These are phyloP conservation scores for Solanum neorickii DNA, from an alignment of 257 asterid species.

Conservation along the genomic window DNA sequence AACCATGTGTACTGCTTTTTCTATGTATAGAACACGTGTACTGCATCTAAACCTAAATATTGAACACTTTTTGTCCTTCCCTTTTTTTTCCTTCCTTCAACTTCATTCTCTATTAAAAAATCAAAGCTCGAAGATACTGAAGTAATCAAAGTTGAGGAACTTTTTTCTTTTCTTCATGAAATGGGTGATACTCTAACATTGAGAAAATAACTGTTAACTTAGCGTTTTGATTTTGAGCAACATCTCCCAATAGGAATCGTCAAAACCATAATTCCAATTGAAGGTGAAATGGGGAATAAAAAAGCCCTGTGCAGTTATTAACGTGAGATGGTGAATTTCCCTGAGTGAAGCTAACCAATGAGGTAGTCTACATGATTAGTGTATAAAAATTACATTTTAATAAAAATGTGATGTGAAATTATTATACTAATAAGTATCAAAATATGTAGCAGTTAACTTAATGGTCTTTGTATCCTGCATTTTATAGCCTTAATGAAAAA, in stretches of 20 bases:
- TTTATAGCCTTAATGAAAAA: background rate
- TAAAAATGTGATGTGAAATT: background rate
- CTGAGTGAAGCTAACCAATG: too few relatives aligned
- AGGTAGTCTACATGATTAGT: background rate
- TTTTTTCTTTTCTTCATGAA: background rate
- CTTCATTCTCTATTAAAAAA: background rate
- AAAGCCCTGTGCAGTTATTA: too few relatives aligned
- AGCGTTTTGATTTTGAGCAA: background rate
- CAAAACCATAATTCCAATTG: background rate
- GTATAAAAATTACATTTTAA: background rate
- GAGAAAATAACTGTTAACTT: background rate
- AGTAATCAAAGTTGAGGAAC: background rate
- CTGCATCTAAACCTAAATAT: background rate
- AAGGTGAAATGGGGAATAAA: background rate
- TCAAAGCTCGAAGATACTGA: background rate
- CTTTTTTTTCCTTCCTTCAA: background rate
- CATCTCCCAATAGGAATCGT: too few relatives aligned
- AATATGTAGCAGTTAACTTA: too few relatives aligned
- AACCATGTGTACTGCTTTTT: background rate
- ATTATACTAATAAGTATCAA: too few relatives aligned
- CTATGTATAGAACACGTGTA: background rate
- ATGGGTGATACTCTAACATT: background rate
- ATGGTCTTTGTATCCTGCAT: background rate
- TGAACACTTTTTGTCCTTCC: background rate
- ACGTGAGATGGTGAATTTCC: too few relatives aligned